Conservation (phyloP, 2,329 filamentous ascomycete species). For the Sclerotinia minor region DNA sequence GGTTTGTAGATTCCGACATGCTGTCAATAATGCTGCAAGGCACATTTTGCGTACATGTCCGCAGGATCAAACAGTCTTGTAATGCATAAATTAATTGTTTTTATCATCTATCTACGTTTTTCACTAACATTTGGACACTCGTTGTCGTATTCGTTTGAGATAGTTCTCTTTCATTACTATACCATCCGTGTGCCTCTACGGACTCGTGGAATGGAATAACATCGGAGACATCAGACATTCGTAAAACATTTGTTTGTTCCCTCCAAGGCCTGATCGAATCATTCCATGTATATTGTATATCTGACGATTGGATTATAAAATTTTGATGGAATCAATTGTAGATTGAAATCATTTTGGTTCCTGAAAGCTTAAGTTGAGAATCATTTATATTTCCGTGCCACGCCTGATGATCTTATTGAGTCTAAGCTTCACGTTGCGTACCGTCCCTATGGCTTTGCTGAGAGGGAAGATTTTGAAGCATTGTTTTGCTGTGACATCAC, state of each 20-base stretch:
- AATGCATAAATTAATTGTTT: neutral
- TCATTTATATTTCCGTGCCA: too few relatives aligned
- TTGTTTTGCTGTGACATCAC: neutral
- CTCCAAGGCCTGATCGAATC: too few relatives aligned
- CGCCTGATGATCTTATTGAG: too few relatives aligned
- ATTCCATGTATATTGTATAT: too few relatives aligned
- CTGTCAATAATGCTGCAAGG: slow-evolving; percentile 9
- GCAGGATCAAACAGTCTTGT: neutral
- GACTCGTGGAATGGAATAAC: too few relatives aligned
- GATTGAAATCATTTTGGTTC: too few relatives aligned
- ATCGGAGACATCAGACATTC: too few relatives aligned
- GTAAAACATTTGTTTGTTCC: too few relatives aligned
- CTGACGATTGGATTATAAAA: too few relatives aligned
- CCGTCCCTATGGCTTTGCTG: neutral
- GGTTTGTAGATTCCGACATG: neutral
- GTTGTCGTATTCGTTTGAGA: neutral
- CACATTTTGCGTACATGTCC: neutral
- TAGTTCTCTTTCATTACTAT: neutral
- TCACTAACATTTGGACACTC: neutral
- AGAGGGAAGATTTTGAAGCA: neutral
- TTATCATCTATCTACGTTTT: neutral
- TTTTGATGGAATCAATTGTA: too few relatives aligned
- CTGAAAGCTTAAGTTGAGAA: too few relatives aligned
- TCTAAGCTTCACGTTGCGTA: neutral
- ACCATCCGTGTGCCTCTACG: too few relatives aligned